Percentiles rank a stretch among this genome's conserved stretches.
phyloP scores from a whole-genome alignment of 306 rosid genomes.

The Castanea mollissima region DNA sequence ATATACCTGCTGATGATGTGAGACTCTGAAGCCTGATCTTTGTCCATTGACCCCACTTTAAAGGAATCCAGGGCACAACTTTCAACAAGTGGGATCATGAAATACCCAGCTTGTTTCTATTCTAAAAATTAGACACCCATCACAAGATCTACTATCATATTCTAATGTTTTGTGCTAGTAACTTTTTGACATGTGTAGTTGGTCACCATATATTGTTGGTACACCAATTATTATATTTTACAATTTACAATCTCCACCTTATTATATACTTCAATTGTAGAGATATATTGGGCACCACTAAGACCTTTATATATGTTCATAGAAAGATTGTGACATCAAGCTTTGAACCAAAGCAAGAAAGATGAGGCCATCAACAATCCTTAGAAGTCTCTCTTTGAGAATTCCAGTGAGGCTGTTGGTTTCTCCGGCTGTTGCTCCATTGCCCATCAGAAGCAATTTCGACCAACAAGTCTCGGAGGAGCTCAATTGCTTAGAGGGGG shows the following conservation, averaged over 20 bases:
- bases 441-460: constrained; percentile 26
- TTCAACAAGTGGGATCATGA: constrained; percentile 10
- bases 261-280: not conserved
- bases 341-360: not conserved
- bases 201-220: too few relatives aligned
- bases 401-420: not conserved
- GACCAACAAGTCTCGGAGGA: constrained; percentile 27
- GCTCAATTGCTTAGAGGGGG: constrained; percentile 21
- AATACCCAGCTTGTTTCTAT: not conserved
- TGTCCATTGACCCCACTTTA: constrained; percentile 6
- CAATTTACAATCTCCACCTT: not conserved
- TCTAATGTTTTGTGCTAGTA: not conserved
- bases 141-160: not conserved
- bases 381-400: constrained; percentile 32
- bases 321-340: too few relatives aligned
- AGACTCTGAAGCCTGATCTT: not conserved
- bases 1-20: not conserved
- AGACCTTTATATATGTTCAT: not conserved
- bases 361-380: constrained; percentile 24
- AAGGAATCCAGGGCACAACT: constrained; percentile 14
- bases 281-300: not conserved
- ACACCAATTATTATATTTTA: not conserved
- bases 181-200: not conserved
- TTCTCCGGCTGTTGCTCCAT: constrained; percentile 22
- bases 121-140: constrained; percentile 3